These are phyloP conservation scores for Kwoniella sp. DNA, from an alignment of 768 basidiomycete species.

Conservation along the genomic window DNA sequence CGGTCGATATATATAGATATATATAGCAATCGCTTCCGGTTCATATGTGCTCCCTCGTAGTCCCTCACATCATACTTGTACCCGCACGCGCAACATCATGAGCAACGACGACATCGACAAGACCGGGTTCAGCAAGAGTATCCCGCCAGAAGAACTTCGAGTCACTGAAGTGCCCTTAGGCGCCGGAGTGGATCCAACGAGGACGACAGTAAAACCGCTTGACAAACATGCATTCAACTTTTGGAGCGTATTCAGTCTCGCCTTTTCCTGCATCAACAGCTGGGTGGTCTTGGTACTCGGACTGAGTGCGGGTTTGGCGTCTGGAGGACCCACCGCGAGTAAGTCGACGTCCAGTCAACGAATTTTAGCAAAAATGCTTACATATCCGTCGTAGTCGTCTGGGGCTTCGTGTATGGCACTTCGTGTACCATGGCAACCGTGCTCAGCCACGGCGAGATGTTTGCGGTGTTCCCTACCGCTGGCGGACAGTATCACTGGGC, in stretches of 20 bases:
- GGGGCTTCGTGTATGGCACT: conserved; percentile 23
- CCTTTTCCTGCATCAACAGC: conserved; percentile 17
- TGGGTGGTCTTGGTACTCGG: conserved; percentile 18
- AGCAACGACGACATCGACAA: conserved; percentile 4
- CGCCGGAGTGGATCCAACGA: not conserved
- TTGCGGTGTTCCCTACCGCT: conserved; percentile 30
- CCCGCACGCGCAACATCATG: not conserved
- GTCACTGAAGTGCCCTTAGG: conserved; percentile 7
- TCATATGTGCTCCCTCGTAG: too few species aligned
- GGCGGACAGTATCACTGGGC: conserved; percentile 42
- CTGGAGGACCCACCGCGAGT: conserved; percentile 19
- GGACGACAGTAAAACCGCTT: conserved; percentile 6
- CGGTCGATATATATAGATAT: not conserved
- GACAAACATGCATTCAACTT: conserved; percentile 16
- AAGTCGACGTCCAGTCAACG: not conserved
- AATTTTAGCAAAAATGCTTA: too few species aligned
- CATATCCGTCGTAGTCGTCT: conserved; percentile 11
- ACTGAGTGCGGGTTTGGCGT: conserved; percentile 9
- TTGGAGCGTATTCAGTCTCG: conserved; percentile 12
- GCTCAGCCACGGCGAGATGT: conserved; percentile 29
- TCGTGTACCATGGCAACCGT: conserved; percentile 19
- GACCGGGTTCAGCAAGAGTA: not conserved
- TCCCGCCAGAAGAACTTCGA: not conserved
- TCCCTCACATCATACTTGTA: too few species aligned
- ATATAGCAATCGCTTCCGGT: not conserved